phyloP scores from a whole-genome alignment of 1,139 yeast species.

The Kodamaea sp. region DNA sequence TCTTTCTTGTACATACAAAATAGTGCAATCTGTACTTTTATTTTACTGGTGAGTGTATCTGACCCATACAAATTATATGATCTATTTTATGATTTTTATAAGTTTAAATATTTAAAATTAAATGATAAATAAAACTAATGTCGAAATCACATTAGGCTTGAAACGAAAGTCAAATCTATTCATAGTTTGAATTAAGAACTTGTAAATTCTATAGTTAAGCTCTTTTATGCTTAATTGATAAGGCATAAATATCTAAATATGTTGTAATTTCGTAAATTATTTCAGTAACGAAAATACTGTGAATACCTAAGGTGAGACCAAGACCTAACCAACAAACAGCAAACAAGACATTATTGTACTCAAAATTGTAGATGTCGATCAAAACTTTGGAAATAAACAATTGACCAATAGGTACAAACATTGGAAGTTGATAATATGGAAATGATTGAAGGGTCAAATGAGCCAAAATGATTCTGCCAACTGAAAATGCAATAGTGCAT shows the following conservation, averaged over 20 bases:
- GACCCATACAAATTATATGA: background rate
- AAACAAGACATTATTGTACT: constrained; percentile 35
- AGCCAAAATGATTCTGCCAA: constrained; percentile 85
- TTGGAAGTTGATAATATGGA: constrained; percentile 70
- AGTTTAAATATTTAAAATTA: background rate
- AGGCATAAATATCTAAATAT: constrained; percentile 80
- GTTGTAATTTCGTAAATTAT: constrained; percentile 79
- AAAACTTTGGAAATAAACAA: constrained; percentile 40
- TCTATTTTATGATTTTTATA: background rate
- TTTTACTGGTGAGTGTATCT: background rate
- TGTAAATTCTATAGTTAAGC: constrained; percentile 19
- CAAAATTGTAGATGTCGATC: constrained; percentile 37
- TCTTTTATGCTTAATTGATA: constrained; percentile 78
- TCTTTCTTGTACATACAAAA: constrained; percentile 8
- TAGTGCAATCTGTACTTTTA: constrained; percentile 1
- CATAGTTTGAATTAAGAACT: background rate
- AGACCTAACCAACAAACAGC: constrained; percentile 67
- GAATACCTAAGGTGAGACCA: constrained; percentile 74
- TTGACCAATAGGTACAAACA: constrained; percentile 63
- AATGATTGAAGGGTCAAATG: constrained; percentile 78
- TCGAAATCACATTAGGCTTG: background rate
- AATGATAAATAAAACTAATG: background rate
- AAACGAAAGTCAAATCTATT: background rate
- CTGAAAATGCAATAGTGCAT: constrained; percentile 72
- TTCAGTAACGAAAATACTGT: constrained; percentile 75